Conservation (phyloP, 345 rosid genomes). For the Linum usitatissimum region DNA sequence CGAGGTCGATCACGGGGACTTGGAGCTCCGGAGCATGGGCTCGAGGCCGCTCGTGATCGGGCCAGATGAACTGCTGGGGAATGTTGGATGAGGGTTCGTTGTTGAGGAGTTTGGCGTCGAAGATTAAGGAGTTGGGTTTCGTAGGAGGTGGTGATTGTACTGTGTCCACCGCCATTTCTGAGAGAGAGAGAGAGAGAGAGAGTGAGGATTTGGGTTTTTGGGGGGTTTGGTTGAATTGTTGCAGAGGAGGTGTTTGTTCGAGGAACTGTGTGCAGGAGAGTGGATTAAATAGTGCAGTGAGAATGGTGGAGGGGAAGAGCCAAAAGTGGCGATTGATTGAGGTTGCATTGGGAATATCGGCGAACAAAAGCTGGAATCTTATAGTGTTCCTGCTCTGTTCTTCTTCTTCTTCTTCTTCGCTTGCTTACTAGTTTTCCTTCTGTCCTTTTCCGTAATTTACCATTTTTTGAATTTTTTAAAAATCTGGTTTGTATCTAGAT, state of each 20-base stretch:
- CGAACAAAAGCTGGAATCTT: conserved; percentile 40
- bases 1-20: conserved; percentile 73
- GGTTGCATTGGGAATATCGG: conserved; percentile 29
- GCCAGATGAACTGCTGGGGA: conserved; percentile 85
- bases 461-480: too few species aligned
- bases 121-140: conserved; percentile 32
- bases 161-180: conserved; percentile 34
- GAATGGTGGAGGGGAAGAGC: conserved; percentile 31
- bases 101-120: conserved; percentile 52
- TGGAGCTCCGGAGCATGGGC: conserved; percentile 41
- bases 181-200: conserved; percentile 5
- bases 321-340: conserved; percentile 25
- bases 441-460: too few species aligned
- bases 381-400: too few species aligned
- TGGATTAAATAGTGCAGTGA: conserved; percentile 13
- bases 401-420: too few species aligned
- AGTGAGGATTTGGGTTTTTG: background rate
- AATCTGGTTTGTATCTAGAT: too few species aligned
- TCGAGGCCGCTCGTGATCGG: conserved; percentile 62
- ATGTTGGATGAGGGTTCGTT: conserved; percentile 28
- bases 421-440: too few species aligned
- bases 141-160: background rate
- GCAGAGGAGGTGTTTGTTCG: background rate
- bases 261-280: background rate
- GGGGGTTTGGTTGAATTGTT: background rate